Conservation (phyloP, 805 yeast genomes). For the Candida morakotiae region DNA sequence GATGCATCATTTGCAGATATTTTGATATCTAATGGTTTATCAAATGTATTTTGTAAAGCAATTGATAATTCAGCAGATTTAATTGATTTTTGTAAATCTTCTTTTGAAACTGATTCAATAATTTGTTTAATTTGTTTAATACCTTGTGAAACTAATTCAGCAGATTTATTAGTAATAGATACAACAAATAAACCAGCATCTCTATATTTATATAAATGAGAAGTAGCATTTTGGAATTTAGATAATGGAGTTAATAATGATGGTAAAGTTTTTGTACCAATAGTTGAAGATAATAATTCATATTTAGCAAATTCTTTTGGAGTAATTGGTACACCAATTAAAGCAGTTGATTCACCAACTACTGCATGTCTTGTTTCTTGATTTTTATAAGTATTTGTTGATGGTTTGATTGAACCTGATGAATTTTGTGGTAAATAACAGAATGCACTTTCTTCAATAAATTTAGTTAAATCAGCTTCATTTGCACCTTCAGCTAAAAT, state of each 20-base stretch:
- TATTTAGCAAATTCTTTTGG: constrained; percentile 59
- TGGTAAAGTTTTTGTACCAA: constrained; percentile 57
- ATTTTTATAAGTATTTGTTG: constrained; percentile 51
- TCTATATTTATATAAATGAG: constrained; percentile 60
- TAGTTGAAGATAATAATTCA: constrained; percentile 67
- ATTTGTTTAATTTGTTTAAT: constrained; percentile 55
- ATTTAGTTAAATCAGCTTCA: constrained; percentile 62
- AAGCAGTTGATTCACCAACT: constrained; percentile 65
- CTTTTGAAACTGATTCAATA: constrained; percentile 27
- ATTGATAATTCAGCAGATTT: constrained; percentile 39
- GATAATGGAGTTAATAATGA: constrained; percentile 50
- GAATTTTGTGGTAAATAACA: constrained; percentile 54
- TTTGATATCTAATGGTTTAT: constrained; percentile 25
- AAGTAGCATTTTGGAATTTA: constrained; percentile 42
- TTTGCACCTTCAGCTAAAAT: constrained; percentile 72
- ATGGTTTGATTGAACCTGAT: constrained; percentile 25
- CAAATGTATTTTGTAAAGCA: constrained; percentile 39
- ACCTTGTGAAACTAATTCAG: constrained; percentile 55
- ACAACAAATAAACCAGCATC: constrained; percentile 81
- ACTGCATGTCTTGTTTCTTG: constrained; percentile 65
- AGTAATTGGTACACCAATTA: constrained; percentile 76
- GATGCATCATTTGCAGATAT: constrained; percentile 29
- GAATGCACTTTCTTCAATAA: constrained; percentile 65
- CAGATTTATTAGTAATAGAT: constrained; percentile 54
- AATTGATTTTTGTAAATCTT: constrained; percentile 55